phyloP scores from a whole-genome alignment of 2,329 filamentous ascomycete species.

The Gnomoniopsis sp. region DNA sequence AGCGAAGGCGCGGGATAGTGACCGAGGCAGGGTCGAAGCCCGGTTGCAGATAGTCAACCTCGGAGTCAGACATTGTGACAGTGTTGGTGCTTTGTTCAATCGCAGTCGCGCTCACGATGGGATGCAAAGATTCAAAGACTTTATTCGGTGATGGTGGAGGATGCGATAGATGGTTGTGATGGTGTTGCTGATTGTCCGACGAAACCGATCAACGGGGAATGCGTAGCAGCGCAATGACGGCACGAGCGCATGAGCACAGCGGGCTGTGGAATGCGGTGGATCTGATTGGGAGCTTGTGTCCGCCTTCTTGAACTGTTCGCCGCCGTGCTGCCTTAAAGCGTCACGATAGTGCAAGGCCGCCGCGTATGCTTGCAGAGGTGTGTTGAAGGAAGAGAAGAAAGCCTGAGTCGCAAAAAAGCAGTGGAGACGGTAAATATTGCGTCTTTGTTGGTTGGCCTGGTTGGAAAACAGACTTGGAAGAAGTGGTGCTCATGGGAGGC shows the following conservation, averaged over 20 bases:
- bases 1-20: constrained; percentile 84
- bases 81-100: not conserved
- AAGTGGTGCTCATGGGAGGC: not conserved
- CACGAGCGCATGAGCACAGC: not conserved
- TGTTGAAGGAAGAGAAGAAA: not conserved
- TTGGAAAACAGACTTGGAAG: not conserved
- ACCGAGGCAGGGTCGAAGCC: constrained; percentile 81
- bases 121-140: not conserved
- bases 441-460: not conserved
- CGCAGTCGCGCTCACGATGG: not conserved
- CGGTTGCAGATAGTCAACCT: constrained; percentile 79
- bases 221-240: constrained; percentile 3
- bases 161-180: not conserved
- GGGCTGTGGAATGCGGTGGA: not conserved
- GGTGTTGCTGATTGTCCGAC: not conserved
- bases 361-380: not conserved
- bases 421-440: constrained; percentile 13
- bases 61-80: constrained; percentile 58
- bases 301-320: not conserved
- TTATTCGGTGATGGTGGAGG: not conserved
- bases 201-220: not conserved
- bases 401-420: not conserved
- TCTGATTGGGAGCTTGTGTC: not conserved
- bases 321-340: not conserved
- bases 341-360: not conserved